A percentile compares a stretch with the other conserved stretches of the same genome.
Conservation (phyloP, 2,329 filamentous ascomycete species). For the Lasiodiplodia sp. region DNA sequence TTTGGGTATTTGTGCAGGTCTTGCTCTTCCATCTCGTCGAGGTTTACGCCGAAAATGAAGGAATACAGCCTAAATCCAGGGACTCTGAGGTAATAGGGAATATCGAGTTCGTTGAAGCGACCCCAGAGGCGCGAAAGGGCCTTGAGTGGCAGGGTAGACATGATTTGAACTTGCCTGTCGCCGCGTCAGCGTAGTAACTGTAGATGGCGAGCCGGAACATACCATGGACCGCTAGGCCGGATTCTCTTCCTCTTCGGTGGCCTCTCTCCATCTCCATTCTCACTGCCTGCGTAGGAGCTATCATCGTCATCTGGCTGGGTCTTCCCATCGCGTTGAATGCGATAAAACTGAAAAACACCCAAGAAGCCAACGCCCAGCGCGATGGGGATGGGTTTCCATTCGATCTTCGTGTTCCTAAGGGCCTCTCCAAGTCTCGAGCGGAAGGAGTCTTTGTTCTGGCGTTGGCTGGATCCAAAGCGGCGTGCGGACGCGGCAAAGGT, state of each 20-base stretch:
- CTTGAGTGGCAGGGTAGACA: constrained; percentile 92
- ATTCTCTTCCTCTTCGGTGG: constrained; percentile 67
- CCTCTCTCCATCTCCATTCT: constrained; percentile 57
- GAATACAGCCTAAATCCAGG: constrained; percentile 93
- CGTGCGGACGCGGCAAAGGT: constrained; percentile 51
- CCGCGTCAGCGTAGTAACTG: constrained; percentile 28
- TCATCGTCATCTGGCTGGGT: constrained; percentile 48
- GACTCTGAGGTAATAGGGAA: constrained; percentile 86
- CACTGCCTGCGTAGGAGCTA: constrained; percentile 50
- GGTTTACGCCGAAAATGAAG: constrained; percentile 87
- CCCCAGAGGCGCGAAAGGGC: constrained; percentile 90
- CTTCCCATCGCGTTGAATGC: constrained; percentile 65
- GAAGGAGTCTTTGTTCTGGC: constrained; percentile 61
- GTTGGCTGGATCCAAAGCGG: constrained; percentile 48
- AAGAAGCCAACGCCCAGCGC: constrained; percentile 85
- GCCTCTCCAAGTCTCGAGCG: constrained; percentile 64
- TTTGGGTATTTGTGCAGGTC: constrained; percentile 93
- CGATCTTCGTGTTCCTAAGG: constrained; percentile 70
- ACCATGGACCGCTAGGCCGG: constrained; percentile 85
- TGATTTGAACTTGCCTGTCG: constrained; percentile 80
- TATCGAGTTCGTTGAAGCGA: constrained; percentile 84
- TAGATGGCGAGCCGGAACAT: constrained; percentile 36
- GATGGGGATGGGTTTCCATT: constrained; percentile 92
- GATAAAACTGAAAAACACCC: constrained; percentile 83
- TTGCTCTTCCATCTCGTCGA: constrained; percentile 85